Base-by-base conservation (phyloP, 2,329 filamentous ascomycete genomes). In the Fusarium newnesense region DNA sequence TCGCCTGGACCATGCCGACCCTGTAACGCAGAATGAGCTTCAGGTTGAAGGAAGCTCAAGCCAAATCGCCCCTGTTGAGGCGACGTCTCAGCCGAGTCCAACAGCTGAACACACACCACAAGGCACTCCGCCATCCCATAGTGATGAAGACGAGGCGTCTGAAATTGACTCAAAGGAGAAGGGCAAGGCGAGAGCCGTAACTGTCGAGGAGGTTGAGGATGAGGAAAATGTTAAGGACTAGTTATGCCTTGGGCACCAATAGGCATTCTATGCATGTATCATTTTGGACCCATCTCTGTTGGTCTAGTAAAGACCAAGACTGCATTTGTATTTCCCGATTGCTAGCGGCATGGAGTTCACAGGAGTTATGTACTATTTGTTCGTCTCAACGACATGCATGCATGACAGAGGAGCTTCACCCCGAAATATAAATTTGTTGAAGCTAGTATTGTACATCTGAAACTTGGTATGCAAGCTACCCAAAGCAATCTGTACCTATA, bases 181-280 rank as follows among this genome's bases (percentile, higher is more conserved):
- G 56, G 56, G 83, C 12, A 87, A 86, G 72, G 84, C 79, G 4
- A 86, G 79, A 66, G 84, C 84, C 9, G 86, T 81, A 16, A 86
- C 85, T 8, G 81, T 88, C 4, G 75, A 77, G 24, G 75, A 77
- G 37, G 71, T 66, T 16, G 74, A 75, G 44, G 74, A 78, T 8
- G 68, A 77, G 32, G 69, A 62, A 15, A 62, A 59, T 26, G 39
- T 19, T 18, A 64, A 67, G 30, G 57, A 70, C 37, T 73, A 73
- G 67, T 21, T 32, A n/a, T 46, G 50, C n/a, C n/a, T n/a, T 15
- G 24, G 47, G 34, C 40, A 39, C 24, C 34, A 54, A 64, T 46
- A 50, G 61, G 40, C 26, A 42, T 47, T 46, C 30, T 40, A 40
- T 32, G 24, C 18, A 64, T 43, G 44, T 10, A 60, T 64, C 43